A percentile compares a stretch with the other conserved stretches of the same genome.
These are phyloP conservation scores for Hyphopichia wangnamkhiaoensis DNA, from an alignment of 1,139 yeast genomes.

Conservation along the genomic window DNA sequence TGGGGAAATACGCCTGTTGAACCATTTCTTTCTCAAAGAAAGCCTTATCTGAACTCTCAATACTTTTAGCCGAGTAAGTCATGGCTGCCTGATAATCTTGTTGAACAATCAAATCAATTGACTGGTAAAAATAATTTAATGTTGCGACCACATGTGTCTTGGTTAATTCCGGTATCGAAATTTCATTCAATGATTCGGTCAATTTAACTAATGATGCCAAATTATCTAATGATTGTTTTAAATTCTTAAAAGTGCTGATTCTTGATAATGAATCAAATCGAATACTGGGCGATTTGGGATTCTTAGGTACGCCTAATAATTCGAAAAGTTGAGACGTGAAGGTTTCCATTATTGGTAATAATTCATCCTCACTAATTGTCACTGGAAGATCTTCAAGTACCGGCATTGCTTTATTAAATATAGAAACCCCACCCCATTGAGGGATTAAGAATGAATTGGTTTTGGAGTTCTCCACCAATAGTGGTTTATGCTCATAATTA, in stretches of 20 bases:
- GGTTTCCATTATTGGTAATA: slow-evolving; percentile 61
- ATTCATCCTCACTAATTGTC: slow-evolving; percentile 42
- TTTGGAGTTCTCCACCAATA: slow-evolving; percentile 43
- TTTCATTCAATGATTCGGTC: slow-evolving; percentile 67
- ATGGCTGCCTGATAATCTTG: slow-evolving; percentile 49
- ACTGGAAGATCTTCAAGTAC: slow-evolving; percentile 22
- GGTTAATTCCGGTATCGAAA: slow-evolving; percentile 78
- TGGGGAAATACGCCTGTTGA: slow-evolving; percentile 91
- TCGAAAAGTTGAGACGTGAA: slow-evolving; percentile 76
- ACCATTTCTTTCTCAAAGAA: slow-evolving; percentile 95
- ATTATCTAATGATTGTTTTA: slow-evolving; percentile 52
- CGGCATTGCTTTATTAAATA: slow-evolving; percentile 47
- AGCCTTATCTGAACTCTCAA: slow-evolving; percentile 65
- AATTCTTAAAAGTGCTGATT: slow-evolving; percentile 54
- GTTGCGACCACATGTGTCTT: slow-evolving; percentile 46
- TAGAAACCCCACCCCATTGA: slow-evolving; percentile 82
- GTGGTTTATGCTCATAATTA: slow-evolving; percentile 44
- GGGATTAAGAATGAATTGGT: slow-evolving; percentile 79
- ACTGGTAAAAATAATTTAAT: slow-evolving; percentile 30
- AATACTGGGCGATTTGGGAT: slow-evolving; percentile 55
- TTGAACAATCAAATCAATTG: slow-evolving; percentile 31
- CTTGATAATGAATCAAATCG: slow-evolving; percentile 71
- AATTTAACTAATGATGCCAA: slow-evolving; percentile 70
- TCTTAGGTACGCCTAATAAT: slow-evolving; percentile 65
- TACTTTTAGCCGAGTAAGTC: slow-evolving; percentile 54